phyloP scores from a whole-genome alignment of 306 rosid species.

The Corylus avellana region DNA sequence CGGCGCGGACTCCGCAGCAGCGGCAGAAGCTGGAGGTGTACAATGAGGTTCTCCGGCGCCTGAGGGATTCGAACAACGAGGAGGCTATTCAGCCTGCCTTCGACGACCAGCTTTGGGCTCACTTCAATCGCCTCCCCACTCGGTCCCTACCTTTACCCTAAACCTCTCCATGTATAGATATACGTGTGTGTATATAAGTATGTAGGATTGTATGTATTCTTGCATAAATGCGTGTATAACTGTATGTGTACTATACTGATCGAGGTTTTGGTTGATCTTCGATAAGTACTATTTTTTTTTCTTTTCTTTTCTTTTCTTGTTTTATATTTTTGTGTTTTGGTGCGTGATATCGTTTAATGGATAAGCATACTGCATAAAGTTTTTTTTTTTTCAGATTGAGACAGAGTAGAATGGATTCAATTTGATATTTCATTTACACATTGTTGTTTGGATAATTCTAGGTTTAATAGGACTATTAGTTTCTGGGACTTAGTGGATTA shows the following conservation, averaged over 20 bases:
- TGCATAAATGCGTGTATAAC: not conserved
- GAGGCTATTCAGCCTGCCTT: conserved; percentile 79
- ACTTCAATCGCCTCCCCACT: conserved; percentile 94
- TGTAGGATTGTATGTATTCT: not conserved
- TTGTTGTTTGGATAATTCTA: conserved; percentile 1
- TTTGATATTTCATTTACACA: conserved; percentile 6
- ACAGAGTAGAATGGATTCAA: not conserved
- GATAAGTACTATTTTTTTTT: conserved; percentile 3
- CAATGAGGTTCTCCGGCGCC: conserved; percentile 92
- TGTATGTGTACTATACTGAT: not conserved
- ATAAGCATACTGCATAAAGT: not conserved
- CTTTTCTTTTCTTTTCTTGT: not conserved
- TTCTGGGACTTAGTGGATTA: not conserved
- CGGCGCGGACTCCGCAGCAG: conserved; percentile 60
- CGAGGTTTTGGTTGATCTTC: conserved; percentile 16
- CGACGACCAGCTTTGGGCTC: conserved; percentile 84
- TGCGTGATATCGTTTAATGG: not conserved
- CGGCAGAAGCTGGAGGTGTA: conserved; percentile 72
- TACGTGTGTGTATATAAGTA: not conserved
- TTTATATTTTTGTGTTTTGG: not conserved
- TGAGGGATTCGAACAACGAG: conserved; percentile 59
- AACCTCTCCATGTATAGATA: not conserved
- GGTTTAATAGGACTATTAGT: not conserved
- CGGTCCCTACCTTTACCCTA: conserved; percentile 53
- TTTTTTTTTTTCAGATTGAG: not conserved